Evolutionary conservation across 2,329 filamentous ascomycete species (phyloP), one percentile per base, ranked within the genome.

Genomic region (Ramularia collo-cygni): DNA sequence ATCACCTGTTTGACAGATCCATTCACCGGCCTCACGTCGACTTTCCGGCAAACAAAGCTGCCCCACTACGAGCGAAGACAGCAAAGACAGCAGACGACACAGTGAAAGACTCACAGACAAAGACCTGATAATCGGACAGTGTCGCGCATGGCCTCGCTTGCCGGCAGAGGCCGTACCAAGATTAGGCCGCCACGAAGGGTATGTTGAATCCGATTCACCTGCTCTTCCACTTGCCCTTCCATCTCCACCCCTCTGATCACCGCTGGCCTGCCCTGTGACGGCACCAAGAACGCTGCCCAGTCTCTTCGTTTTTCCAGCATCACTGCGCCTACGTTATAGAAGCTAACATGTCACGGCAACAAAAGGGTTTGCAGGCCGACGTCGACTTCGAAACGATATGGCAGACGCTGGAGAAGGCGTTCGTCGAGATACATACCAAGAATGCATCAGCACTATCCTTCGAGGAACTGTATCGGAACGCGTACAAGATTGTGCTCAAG

Each of bases 391-490:
- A 95, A n/a, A 71, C 76, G 2, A 85, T 81, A 53, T 98, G 92
- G 92, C 70, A 72, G 10, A 77, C 79, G 31, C 76, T 98, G 6
- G 73, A 80, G 32, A 75, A 79, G 34, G 88, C 90, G 3, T 76
- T 98, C 37, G 73, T 71, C 41, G 85, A 95, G 58, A 96, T 98
- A 36, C 89, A 96, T 66, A 84, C 80, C 42, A 89, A 93, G 62
- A 92, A 94, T 61, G 88, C 88, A 44, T 93, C 88, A 8, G 74
- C 76, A 12, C 76, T 98, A 2, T 95, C 89, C 1, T 98, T 95
- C 67, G 92, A 98, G 63, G 84, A 94, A 57, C 76, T 98, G 1
- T 98, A 98, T 66, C 83, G 92, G 42, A 85, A 85, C 39, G 85
- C 87, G 4, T 98, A 98, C 66, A 90, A 92, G 62, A 85, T 96